These are phyloP conservation scores for Citrullus mucosospermus DNA, from an alignment of 306 rosid species.

Conservation along the genomic window DNA sequence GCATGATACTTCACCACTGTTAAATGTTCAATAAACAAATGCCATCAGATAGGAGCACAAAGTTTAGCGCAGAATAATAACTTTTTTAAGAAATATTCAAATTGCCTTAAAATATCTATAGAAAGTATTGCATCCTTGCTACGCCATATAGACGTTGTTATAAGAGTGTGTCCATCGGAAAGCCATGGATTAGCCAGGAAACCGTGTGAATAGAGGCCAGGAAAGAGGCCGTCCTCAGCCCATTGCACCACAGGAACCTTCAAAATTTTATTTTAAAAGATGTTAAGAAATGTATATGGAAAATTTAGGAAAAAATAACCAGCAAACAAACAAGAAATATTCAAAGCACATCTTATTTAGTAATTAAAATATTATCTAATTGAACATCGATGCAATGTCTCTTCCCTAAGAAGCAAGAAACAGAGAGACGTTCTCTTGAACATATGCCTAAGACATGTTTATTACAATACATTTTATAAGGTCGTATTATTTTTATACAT, in stretches of 20 bases:
- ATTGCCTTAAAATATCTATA: conserved; percentile 60
- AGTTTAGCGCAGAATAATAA: conserved; percentile 6
- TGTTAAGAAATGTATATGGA: background rate
- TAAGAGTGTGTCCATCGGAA: conserved; percentile 63
- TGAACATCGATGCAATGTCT: background rate
- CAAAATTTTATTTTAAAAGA: conserved; percentile 9
- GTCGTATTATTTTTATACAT: background rate
- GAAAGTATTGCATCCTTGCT: conserved; percentile 65
- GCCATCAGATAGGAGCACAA: background rate
- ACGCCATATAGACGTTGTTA: conserved; percentile 56
- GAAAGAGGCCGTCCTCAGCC: conserved; percentile 64
- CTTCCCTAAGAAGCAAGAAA: background rate
- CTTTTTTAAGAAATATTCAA: background rate
- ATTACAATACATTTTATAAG: too few species aligned
- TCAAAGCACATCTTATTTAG: background rate
- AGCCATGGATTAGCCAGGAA: conserved; percentile 61
- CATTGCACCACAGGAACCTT: conserved; percentile 70
- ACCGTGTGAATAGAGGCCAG: conserved; percentile 56
- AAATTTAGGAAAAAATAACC: background rate
- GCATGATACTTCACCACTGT: conserved; percentile 55
- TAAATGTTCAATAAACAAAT: conserved; percentile 12
- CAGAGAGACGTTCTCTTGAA: background rate
- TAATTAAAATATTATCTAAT: background rate
- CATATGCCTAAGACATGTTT: background rate
- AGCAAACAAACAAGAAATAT: background rate